Conservation (phyloP, 1,284 basidiomycete genomes). For the Sporisorium sorghi region DNA sequence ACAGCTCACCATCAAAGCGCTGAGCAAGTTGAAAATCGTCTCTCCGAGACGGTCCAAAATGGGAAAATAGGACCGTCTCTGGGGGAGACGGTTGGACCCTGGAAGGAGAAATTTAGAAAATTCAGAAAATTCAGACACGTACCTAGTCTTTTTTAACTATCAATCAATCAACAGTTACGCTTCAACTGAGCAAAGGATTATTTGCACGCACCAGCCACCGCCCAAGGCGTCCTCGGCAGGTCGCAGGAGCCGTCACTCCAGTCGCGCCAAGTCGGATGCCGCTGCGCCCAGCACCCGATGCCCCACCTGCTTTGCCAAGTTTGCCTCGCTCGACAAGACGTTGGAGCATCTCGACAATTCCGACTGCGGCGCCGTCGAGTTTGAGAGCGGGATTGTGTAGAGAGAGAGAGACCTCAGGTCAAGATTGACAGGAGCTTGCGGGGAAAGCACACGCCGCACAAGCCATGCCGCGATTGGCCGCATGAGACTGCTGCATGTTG, state of each 20-base stretch:
- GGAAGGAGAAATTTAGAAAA: too few relatives aligned
- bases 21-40: too few relatives aligned
- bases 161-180: too few relatives aligned
- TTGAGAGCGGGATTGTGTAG: constrained; percentile 34
- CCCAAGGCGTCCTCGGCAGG: constrained; percentile 11
- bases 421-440: neutral
- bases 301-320: constrained; percentile 41
- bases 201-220: constrained; percentile 1
- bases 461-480: neutral
- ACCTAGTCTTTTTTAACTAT: too few relatives aligned
- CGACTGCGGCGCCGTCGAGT: constrained; percentile 44
- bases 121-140: too few relatives aligned
- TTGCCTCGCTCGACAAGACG: constrained; percentile 29
- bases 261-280: constrained; percentile 31
- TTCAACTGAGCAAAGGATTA: too few relatives aligned
- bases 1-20: too few relatives aligned
- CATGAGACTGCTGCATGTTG: neutral
- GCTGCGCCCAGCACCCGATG: constrained; percentile 31
- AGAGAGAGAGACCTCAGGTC: too few relatives aligned
- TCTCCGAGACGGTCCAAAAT: too few relatives aligned
- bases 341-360: constrained; percentile 38
- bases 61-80: too few relatives aligned
- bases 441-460: neutral
- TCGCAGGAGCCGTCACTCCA: constrained; percentile 18
- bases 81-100: too few relatives aligned